Percentiles rank a stretch among this genome's conserved stretches.
Evolutionary conservation across 192 early-diverging fungal genomes (phyloP).

Genomic region (Pilobolus umbonatus): DNA sequence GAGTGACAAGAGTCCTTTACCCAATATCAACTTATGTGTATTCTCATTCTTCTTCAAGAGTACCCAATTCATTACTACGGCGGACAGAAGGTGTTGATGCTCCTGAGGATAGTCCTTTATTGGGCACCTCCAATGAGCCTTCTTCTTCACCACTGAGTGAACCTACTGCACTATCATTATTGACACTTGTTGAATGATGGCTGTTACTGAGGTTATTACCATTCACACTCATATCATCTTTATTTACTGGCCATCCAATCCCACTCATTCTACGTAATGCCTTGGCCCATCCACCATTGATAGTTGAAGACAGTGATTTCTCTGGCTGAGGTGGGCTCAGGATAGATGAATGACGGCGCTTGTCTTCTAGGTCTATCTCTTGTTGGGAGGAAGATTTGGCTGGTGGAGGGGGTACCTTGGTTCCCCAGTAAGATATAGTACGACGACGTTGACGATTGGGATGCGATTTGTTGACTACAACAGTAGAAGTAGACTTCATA

Average conservation of each 20-base stretch:
- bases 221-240: background rate
- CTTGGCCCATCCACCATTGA: slow-evolving; percentile 28
- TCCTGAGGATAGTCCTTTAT: slow-evolving; percentile 8
- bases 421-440: slow-evolving; percentile 36
- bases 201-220: background rate
- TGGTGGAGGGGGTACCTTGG: slow-evolving; percentile 21
- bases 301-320: background rate
- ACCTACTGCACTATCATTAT: slow-evolving; percentile 10
- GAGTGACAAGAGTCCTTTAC: too few relatives aligned
- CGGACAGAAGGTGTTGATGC: slow-evolving; percentile 24
- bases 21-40: too few relatives aligned
- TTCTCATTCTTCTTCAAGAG: slow-evolving; percentile 28
- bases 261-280: slow-evolving; percentile 27
- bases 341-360: background rate
- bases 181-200: background rate
- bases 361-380: background rate
- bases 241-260: slow-evolving; percentile 26
- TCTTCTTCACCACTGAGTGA: slow-evolving; percentile 5
- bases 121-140: background rate
- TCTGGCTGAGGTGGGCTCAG: background rate
- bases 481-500: background rate
- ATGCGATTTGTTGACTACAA: background rate
- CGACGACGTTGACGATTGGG: slow-evolving; percentile 21
- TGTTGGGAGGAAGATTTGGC: background rate
- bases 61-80: slow-evolving; percentile 24